Evolutionary conservation across 495 filamentous ascomycete genomes (phyloP), one percentile per base, ranked within the genome.

Genomic region (Astrocystis sublimbata): DNA sequence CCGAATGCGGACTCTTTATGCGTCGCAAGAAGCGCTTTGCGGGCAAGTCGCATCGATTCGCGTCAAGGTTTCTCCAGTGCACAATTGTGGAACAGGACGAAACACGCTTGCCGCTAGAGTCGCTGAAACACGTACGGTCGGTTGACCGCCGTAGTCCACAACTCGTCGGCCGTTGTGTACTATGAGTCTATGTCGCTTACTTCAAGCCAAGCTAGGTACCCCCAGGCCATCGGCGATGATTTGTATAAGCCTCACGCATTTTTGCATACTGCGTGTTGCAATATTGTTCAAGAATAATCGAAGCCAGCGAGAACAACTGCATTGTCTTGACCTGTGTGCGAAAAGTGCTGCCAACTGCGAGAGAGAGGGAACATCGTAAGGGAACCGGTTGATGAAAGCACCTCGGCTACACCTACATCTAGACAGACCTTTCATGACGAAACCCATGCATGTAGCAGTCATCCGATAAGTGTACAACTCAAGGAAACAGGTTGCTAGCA

Each of bases 21-120:
- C 64, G 61, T 49, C 51, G 65, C 62, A 67, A 63, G 63, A 71
- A 67, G 69, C 69, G 67, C 67, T 67, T 64, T 69, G 60, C 67
- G 69, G 57, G 65, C 53, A 60, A 55, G 58, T 65, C 64, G 65
- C 54, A 46, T 40, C 41, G 62, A 54, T 51, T 45, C 61, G 36
- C 40, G 58, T 42, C 56, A 60, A 33, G 31, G 42, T 43, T 58
- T 63, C 38, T 49, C 62, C 66, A 67, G n/a, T n/a, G n/a, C n/a
- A 71, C 66, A 54, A 36, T 62, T 57, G 40, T 19, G 33, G 61
- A 55, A 64, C 26, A 43, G 36, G 17, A 24, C 17, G 47, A 49
- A 60, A 51, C 58, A 33, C 41, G 35, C 36, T 45, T 26, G 58
- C 17, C 38, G 53, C 36, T 43, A 13, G 47, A 21, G 53, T 28